Conservation (phyloP, 345 rosid species). For the Camelina neglecta region DNA sequence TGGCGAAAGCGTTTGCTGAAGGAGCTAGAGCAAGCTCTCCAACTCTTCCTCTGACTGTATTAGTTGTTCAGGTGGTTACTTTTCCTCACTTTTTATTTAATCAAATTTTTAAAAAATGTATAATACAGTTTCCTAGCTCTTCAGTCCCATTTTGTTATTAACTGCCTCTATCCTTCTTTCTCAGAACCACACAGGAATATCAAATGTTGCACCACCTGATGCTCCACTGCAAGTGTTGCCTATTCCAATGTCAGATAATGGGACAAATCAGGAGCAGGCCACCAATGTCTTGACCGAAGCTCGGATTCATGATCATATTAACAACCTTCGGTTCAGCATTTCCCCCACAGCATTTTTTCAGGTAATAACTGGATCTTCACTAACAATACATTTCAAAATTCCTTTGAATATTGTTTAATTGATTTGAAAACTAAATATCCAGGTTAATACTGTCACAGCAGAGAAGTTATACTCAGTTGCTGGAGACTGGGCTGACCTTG, state of each 20-base stretch:
- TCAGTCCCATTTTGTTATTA: not conserved
- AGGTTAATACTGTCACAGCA: constrained; percentile 96
- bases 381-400: constrained; percentile 12
- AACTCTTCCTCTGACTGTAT: constrained; percentile 73
- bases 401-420: constrained; percentile 21
- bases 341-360: constrained; percentile 98
- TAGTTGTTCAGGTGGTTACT: constrained; percentile 83
- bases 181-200: constrained; percentile 95
- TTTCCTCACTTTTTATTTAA: not conserved
- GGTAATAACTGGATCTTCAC: constrained; percentile 47
- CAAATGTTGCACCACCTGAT: constrained; percentile 90
- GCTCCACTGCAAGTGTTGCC: constrained; percentile 64
- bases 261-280: constrained; percentile 37
- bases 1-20: constrained; percentile 67
- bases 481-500: constrained; percentile 96
- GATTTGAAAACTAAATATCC: constrained; percentile 32
- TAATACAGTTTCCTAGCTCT: not conserved
- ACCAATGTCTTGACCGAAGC: constrained; percentile 55
- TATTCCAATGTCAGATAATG: constrained; percentile 52
- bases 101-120: not conserved
- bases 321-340: constrained; percentile 75
- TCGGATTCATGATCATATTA: constrained; percentile 85
- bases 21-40: constrained; percentile 74
- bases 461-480: constrained; percentile 94
- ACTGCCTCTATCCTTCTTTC: constrained; percentile 9